Evolutionary conservation across 176 grass and related monocot species (phyloP), one percentile per base, ranked within the genome.

Genomic region (Rhynchospora pubera): DNA sequence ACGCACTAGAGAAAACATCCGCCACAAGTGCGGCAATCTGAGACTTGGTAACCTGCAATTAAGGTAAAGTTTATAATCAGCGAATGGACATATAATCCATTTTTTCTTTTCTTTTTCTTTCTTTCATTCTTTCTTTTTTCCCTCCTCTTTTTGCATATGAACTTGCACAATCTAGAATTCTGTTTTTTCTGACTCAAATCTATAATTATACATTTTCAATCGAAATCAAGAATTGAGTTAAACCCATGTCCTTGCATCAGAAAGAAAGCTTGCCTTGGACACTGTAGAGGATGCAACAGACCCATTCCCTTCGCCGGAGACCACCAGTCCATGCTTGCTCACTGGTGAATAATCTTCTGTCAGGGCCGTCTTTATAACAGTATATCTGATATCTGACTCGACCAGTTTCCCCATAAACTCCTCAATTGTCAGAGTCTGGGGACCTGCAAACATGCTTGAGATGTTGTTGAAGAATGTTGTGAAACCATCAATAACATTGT

Each of bases 1-100:
- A 65, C 52, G 90, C 79, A 48, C 94, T 93, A 48, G 95, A 91
- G 60, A 98, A 94, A 5, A 98, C 82, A 93, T 93, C 90, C 10
- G 92, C 92, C n/a, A 98, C 95, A 50, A 98, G 81, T 11, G 79
- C 68, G 6, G 95, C 95, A 84, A 98, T 94, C 87, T 98, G 86
- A 9, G 45, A 93, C 79, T 84, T 94, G 8, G 92, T 88, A 11
- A 97, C 94, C 94, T 97, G 71, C 53, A 69, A 72, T 70, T 43
- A 4, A 74, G 60, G 80, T 30, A 61, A 51, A 57, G 19, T 71
- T 15, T 3, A 59, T 19, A 66, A 30, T 85, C 12, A 28, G 21
- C 45, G 6, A 23, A 65, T 15, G 12, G 14, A 50, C 23, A n/a
- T 50, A 43, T 23, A 45, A 24, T 66, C 34, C 34, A 5, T 39